Percentiles rank a stretch among this genome's conserved stretches.
Evolutionary conservation across 2,329 filamentous ascomycete genomes (phyloP).

Genomic region (Trichoderma cornu-damae): DNA sequence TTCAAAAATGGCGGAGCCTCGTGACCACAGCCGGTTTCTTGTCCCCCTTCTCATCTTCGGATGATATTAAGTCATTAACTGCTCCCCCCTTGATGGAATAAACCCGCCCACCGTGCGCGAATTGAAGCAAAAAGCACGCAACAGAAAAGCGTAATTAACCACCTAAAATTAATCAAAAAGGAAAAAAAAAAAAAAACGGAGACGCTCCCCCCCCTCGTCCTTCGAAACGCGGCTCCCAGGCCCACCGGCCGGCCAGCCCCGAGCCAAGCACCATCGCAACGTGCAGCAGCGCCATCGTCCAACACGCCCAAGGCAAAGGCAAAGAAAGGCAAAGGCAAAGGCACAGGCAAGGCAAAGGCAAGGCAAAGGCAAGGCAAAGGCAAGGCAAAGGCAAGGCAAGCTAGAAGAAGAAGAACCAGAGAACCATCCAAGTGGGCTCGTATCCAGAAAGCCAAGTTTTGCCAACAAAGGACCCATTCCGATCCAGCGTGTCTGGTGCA

Average conservation of each 20-base stretch:
- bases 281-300: constrained; percentile 21
- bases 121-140: not conserved
- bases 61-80: not conserved
- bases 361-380: not conserved
- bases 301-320: constrained; percentile 17
- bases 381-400: not conserved
- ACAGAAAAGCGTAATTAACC: not conserved
- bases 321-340: no score
- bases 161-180: not conserved
- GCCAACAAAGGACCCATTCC: constrained; percentile 7
- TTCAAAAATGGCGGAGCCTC: not conserved
- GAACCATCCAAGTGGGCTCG: constrained; percentile 5
- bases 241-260: constrained; percentile 13
- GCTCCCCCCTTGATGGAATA: not conserved
- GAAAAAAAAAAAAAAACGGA: constrained; percentile 10
- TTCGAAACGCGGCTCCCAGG: constrained; percentile 3
- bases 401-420: not conserved
- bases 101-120: not conserved
- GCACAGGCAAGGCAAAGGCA: not conserved
- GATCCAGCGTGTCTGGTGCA: not conserved
- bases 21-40: not conserved
- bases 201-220: not conserved
- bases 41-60: no score
- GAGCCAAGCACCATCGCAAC: constrained; percentile 17
- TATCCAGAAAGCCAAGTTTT: constrained; percentile 10